Percentiles rank a stretch among this genome's conserved stretches.
These are phyloP conservation scores for Ogataea ramenticola DNA, from an alignment of 805 yeast species.

Conservation along the genomic window DNA sequence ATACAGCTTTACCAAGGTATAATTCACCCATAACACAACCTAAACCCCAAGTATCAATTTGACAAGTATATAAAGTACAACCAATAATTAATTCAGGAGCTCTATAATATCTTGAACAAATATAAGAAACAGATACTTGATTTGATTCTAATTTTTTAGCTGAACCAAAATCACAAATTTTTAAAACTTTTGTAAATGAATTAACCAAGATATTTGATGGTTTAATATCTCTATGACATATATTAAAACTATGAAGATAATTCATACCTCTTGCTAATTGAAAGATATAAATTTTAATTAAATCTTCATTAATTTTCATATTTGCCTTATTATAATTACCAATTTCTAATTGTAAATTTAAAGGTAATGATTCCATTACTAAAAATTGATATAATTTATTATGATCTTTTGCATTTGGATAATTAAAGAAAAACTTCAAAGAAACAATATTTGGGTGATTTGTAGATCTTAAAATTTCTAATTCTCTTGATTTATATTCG, in stretches of 20 bases:
- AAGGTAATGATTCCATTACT: constrained; percentile 86
- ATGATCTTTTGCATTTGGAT: constrained; percentile 49
- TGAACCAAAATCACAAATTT: constrained; percentile 81
- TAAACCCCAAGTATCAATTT: constrained; percentile 95
- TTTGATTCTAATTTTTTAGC: constrained; percentile 72
- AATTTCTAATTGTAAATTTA: constrained; percentile 69
- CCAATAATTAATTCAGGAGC: constrained; percentile 97
- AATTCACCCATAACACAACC: constrained; percentile 97
- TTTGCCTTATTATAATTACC: constrained; percentile 57
- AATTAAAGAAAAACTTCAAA: constrained; percentile 64
- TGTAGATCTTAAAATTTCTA: constrained; percentile 67
- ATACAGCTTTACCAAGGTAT: constrained; percentile 87
- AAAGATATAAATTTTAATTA: constrained; percentile 68
- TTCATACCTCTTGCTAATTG: constrained; percentile 81
- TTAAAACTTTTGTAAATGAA: constrained; percentile 56
- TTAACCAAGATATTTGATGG: constrained; percentile 78
- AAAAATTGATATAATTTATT: constrained; percentile 67
- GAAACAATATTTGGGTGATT: constrained; percentile 75
- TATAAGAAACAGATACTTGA: constrained; percentile 89
- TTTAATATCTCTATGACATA: constrained; percentile 79
- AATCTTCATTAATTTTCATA: constrained; percentile 60
- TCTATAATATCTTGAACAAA: constrained; percentile 91
- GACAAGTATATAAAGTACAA: constrained; percentile 76
- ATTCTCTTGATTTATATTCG: constrained; percentile 75
- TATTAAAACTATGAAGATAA: constrained; percentile 71